Base-by-base conservation (phyloP, 1,139 yeast genomes). In the Geotrichum siamense region DNA sequence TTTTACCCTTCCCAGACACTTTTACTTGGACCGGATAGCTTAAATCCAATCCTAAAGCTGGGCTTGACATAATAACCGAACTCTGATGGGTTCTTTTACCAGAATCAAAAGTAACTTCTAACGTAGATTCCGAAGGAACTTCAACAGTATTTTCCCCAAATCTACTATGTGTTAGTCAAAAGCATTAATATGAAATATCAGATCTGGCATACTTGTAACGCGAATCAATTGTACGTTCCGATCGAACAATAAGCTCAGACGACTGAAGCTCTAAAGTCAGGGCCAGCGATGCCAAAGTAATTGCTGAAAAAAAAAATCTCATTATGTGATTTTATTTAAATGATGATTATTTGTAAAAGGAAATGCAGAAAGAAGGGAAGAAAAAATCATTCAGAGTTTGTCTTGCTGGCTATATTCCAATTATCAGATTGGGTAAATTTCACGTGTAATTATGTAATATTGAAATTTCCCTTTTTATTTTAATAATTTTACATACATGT, bases 31-130 rank as follows among this genome's bases (percentile, higher is more conserved):
- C 51, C 2, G 62, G 53, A 46, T 52, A 57, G 30, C 57, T 39
- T 40, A 55, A 53, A 35, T 57, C 58, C 34, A 58, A 48, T 3
- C 55, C 57, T 4, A 51, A 41, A 21, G 41, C 41, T 10, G 52
- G 52, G 31, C 59, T 58, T 12, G 48, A 35, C 31, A 60, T 36
- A 23, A 54, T 43, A 9, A 52, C 60, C 23, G 56, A 51, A 2
- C 60, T 52, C 45, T 60, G 64, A 39, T 60, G 64, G 9, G 63
- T 60, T 15, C 55, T 29, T 17, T 36, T 34, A 13, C 46, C 41
- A 32, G 61, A 50, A 26, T 50, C 50, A 45, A 57, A 57, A 5
- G 50, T 43, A 33, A 58, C 37, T 30, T 57, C 56, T 23, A 55
- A 31, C 12, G 52, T 38, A 31, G 51, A 27, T 25, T 36, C 43